A percentile compares a stretch with the other conserved stretches of the same genome.
phyloP scores from a whole-genome alignment of 768 basidiomycete species.

The Podaxis carcinomalis region DNA sequence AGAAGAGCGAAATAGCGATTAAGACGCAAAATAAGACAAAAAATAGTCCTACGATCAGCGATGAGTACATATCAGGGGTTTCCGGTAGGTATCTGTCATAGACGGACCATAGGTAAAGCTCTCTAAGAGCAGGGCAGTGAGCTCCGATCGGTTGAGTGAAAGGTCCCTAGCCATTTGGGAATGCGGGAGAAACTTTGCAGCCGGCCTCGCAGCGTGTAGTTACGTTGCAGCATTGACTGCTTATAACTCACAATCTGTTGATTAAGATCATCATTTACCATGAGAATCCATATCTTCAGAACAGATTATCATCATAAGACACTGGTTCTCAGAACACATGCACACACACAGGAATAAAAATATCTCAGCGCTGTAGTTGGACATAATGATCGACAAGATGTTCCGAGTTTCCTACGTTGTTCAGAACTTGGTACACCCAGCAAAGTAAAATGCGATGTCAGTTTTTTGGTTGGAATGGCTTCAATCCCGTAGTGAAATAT shows the following conservation, averaged over 20 bases:
- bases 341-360: neutral
- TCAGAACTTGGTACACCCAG: too few species aligned
- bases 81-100: neutral
- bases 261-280: neutral
- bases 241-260: neutral
- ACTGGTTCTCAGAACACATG: neutral
- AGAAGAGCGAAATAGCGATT: neutral
- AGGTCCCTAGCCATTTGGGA: neutral
- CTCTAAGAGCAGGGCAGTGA: constrained; percentile 6
- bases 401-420: neutral
- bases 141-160: neutral
- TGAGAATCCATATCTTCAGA: neutral
- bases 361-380: neutral
- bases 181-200: too few species aligned
- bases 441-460: too few species aligned
- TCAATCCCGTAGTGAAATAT: too few species aligned
- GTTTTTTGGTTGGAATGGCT: too few species aligned
- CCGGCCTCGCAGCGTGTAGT: too few species aligned
- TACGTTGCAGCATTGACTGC: neutral
- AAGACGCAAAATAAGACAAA: constrained; percentile 3
- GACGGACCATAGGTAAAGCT: constrained; percentile 4
- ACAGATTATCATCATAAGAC: neutral
- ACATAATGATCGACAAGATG: neutral
- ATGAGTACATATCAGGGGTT: neutral
- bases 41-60: neutral